phyloP scores from a whole-genome alignment of 2,329 filamentous ascomycete species.

The Cladosporium sp. region DNA sequence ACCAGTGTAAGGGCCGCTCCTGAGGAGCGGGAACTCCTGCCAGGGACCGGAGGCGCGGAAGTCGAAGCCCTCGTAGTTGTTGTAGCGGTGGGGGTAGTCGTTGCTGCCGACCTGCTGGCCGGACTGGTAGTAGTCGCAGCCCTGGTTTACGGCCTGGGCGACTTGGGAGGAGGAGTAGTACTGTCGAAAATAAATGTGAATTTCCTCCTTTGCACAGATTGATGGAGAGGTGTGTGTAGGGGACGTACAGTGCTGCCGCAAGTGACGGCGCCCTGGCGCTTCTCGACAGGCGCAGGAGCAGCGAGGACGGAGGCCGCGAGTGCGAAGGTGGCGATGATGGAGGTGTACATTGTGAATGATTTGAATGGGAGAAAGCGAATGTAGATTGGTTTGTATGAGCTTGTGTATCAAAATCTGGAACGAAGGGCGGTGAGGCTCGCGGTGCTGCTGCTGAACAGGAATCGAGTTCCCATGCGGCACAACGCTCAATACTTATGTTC shows the following conservation, averaged over 20 bases:
- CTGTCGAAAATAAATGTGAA: background rate
- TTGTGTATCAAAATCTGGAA: background rate
- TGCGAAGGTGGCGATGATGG: constrained; percentile 23
- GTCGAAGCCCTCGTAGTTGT: constrained; percentile 50
- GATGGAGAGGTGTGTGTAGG: background rate
- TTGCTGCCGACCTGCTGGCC: constrained; percentile 31
- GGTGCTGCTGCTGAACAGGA: background rate
- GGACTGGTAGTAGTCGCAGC: constrained; percentile 44
- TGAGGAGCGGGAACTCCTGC: constrained; percentile 57
- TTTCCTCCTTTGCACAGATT: background rate
- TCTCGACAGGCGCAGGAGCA: constrained; percentile 23
- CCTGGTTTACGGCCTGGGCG: constrained; percentile 44
- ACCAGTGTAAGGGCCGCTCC: constrained; percentile 46
- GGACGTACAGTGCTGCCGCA: constrained; percentile 42
- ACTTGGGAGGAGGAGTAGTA: constrained; percentile 49
- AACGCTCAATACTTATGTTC: constrained; percentile 1
- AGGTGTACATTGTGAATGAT: constrained; percentile 23
- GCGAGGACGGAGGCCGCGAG: constrained; percentile 25
- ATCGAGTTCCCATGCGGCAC: background rate
- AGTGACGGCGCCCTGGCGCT: constrained; percentile 43
- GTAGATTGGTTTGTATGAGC: background rate
- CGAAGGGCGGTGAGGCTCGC: background rate
- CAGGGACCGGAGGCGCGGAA: constrained; percentile 54
- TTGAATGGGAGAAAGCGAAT: constrained; percentile 8
- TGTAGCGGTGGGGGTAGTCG: constrained; percentile 28